These are phyloP conservation scores for Backusella tarrabulga DNA, from an alignment of 192 early-diverging fungal genomes.

Conservation along the genomic window DNA sequence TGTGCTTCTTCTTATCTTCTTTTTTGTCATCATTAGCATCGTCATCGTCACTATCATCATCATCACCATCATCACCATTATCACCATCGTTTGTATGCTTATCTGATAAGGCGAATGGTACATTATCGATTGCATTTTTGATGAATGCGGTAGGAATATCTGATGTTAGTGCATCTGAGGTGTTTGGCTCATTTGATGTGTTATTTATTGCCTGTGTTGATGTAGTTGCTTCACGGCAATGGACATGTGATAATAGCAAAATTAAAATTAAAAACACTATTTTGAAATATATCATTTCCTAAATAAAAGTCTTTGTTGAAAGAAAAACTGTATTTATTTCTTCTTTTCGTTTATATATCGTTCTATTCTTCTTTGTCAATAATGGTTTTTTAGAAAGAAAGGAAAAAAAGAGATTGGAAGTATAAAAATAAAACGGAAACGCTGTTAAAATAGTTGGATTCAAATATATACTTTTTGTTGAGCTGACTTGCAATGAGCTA, in stretches of 20 bases:
- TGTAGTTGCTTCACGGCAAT: neutral
- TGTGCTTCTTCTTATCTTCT: neutral
- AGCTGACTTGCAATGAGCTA: slow-evolving; percentile 1
- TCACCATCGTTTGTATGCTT: neutral
- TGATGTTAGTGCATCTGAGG: neutral
- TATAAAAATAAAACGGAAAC: neutral
- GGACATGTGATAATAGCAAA: neutral
- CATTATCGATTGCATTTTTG: neutral
- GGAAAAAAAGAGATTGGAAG: neutral
- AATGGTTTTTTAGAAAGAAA: neutral
- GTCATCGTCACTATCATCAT: neutral
- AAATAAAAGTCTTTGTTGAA: neutral
- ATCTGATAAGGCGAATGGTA: neutral
- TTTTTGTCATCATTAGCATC: neutral
- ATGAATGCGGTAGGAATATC: neutral
- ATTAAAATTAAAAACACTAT: neutral
- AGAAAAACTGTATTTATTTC: neutral
- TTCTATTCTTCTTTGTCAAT: neutral
- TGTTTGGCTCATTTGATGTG: neutral
- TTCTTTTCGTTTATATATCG: neutral
- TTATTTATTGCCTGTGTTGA: neutral
- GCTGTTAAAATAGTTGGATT: neutral
- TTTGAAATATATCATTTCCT: neutral
- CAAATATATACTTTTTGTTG: slow-evolving; percentile 7
- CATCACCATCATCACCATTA: neutral